Evolutionary conservation across 148 eudicot species (phyloP), one percentile per base, ranked within the genome.

Genomic region (Nepenthes gracilis): DNA sequence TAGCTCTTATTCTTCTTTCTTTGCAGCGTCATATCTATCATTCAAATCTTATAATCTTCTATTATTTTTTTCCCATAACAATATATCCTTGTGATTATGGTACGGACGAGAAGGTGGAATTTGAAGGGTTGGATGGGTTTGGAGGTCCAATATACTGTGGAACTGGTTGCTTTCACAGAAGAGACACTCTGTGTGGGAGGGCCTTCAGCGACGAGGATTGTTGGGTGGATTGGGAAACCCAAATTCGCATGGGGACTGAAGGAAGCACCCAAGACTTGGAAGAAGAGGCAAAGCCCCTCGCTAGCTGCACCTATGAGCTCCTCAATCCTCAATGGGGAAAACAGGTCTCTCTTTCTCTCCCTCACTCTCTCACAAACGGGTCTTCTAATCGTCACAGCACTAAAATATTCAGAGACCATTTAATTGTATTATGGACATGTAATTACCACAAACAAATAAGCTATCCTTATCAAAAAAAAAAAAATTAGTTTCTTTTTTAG

Each of bases 131-230:
- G 57, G 96, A 88, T 68, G 96, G 92, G 6, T 2, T 70, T 68
- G 97, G 94, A 61, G 97, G 97, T 51, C 90, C 96, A 47, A 9
- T 75, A 8, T 92, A 92, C 12, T 38, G 80, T 33, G 97, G 97
- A 67, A 83, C 80, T 2, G 90, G 93, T 43, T 92, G 97, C 72
- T 92, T 92, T 64, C 97, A 88, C 62, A 77, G 82, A 50, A 77
- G 97, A 78, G 96, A 85, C 2, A 62, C 70, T 38, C 60, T 92
- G 0, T 75, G 80, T 54, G 97, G 97, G 15, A 76, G 60, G 61
- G 76, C 69, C 47, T 82, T 68, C 61, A 75, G 62, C 34, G 1
- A 23, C 0, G 67, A 75, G 57, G 79, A 58, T 52, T 60, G 61
- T 57, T 63, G 47, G 58, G 60, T 65, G 32, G 63, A 77, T 1